A percentile compares a stretch with the other conserved stretches of the same genome.
These are phyloP conservation scores for Davidsoniella eucalypti DNA, from an alignment of 2,329 filamentous ascomycete species.

Conservation along the genomic window DNA sequence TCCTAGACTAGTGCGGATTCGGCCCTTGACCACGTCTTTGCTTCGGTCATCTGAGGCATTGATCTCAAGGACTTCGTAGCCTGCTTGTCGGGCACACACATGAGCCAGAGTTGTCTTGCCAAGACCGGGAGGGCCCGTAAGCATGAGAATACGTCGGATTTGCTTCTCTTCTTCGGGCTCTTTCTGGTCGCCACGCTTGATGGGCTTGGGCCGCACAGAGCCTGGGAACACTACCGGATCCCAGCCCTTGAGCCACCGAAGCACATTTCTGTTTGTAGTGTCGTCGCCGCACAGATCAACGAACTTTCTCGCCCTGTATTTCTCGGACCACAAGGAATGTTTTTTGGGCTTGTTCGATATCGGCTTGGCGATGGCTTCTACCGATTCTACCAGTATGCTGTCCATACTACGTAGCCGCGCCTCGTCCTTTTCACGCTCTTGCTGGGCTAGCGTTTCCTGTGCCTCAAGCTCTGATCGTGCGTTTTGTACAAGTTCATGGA, in stretches of 20 bases:
- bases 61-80: constrained; percentile 92
- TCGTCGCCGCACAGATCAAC: constrained; percentile 91
- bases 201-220: constrained; percentile 40
- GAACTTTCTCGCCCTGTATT: constrained; percentile 84
- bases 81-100: constrained; percentile 86
- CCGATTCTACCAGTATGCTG: constrained; percentile 21
- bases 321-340: constrained; percentile 81
- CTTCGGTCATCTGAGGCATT: constrained; percentile 95
- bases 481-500: constrained; percentile 64
- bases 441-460: constrained; percentile 6
- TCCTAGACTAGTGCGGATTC: constrained; percentile 79
- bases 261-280: constrained; percentile 72
- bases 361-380: constrained; percentile 20
- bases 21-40: constrained; percentile 71
- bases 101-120: constrained; percentile 95
- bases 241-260: constrained; percentile 91
- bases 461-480: constrained; percentile 42
- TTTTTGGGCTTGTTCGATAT: constrained; percentile 26
- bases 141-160: constrained; percentile 73
- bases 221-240: constrained; percentile 84
- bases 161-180: constrained; percentile 48
- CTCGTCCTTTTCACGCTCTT: constrained; percentile 1
- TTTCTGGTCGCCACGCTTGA: constrained; percentile 16
- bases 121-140: constrained; percentile 81
- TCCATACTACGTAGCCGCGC: constrained; percentile 2